These are phyloP conservation scores for Rhodosporidiobolus odoratus DNA, from an alignment of 768 basidiomycete genomes.

Conservation along the genomic window DNA sequence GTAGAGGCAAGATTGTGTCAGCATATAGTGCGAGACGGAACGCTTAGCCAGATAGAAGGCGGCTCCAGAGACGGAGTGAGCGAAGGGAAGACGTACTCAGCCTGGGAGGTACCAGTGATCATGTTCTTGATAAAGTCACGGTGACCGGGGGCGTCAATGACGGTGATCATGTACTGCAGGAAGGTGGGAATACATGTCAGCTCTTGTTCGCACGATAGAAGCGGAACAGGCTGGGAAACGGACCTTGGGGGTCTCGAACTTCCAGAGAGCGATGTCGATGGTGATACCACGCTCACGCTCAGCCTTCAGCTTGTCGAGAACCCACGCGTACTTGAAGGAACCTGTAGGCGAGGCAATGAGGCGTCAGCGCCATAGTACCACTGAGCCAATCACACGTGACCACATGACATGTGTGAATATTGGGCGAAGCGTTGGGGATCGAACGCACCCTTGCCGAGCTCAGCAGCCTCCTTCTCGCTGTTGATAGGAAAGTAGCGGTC, in stretches of 20 bases:
- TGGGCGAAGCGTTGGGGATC: too few species aligned
- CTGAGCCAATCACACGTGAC: too few species aligned
- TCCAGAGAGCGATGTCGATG: constrained; percentile 99
- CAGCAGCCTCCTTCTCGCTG: constrained; percentile 98
- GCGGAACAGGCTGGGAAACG: constrained; percentile 47
- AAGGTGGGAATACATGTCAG: constrained; percentile 24
- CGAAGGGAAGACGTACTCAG: constrained; percentile 54
- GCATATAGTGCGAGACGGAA: too few species aligned
- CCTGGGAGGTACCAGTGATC: constrained; percentile 99
- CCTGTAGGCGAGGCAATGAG: constrained; percentile 34
- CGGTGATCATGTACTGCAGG: constrained; percentile 55
- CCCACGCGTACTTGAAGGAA: constrained; percentile 71
- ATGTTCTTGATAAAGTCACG: constrained; percentile 98
- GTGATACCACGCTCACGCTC: constrained; percentile 99
- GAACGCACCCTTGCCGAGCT: constrained; percentile 83
- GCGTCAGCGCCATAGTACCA: neutral
- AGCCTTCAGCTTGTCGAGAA: constrained; percentile 98
- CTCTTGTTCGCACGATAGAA: neutral
- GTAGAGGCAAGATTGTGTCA: neutral
- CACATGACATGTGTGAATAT: too few species aligned
- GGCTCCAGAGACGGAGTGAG: neutral
- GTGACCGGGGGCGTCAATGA: constrained; percentile 99
- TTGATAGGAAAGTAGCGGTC: neutral
- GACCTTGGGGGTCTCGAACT: constrained; percentile 98
- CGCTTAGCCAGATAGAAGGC: too few species aligned